Conservation (phyloP, 768 basidiomycete species). For the Calocybe gangraenosa region DNA sequence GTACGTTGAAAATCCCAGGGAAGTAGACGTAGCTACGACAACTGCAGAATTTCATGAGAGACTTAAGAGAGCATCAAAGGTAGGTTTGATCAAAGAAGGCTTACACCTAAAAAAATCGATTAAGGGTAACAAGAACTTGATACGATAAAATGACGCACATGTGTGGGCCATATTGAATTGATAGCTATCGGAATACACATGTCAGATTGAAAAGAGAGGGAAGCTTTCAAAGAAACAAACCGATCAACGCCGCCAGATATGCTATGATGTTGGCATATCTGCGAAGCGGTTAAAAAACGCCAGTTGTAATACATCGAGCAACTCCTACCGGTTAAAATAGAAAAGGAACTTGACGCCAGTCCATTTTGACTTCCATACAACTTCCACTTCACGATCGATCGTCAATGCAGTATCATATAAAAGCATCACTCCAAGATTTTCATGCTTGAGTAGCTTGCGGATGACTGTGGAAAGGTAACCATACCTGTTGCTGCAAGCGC, state of each 20-base stretch:
- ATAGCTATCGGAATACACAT: no score
- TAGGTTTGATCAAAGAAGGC: no score
- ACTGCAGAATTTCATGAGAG: background rate
- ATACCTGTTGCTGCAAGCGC: constrained; percentile 10
- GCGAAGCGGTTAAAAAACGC: background rate
- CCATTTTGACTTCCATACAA: constrained; percentile 12
- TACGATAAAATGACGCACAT: constrained; percentile 1
- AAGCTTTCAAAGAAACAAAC: background rate
- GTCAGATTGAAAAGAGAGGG: background rate
- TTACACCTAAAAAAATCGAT: no score
- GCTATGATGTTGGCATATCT: constrained; percentile 11
- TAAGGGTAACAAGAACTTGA: no score
- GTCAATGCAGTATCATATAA: constrained; percentile 12
- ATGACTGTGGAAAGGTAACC: no score
- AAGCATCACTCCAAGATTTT: constrained; percentile 9
- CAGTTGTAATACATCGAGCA: background rate
- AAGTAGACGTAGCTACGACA: constrained; percentile 10
- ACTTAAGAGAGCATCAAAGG: no score
- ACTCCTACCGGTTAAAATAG: constrained; percentile 13
- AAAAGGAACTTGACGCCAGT: constrained; percentile 11
- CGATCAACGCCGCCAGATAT: constrained; percentile 5
- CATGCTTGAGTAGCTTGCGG: no score
- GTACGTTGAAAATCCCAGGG: constrained; percentile 11
- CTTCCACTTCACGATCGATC: constrained; percentile 12
- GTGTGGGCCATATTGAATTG: constrained; percentile 9